Percentiles rank a stretch among this genome's conserved stretches.
These are phyloP conservation scores for Gossypium longicalyx DNA, from an alignment of 345 rosid species.

Conservation along the genomic window DNA sequence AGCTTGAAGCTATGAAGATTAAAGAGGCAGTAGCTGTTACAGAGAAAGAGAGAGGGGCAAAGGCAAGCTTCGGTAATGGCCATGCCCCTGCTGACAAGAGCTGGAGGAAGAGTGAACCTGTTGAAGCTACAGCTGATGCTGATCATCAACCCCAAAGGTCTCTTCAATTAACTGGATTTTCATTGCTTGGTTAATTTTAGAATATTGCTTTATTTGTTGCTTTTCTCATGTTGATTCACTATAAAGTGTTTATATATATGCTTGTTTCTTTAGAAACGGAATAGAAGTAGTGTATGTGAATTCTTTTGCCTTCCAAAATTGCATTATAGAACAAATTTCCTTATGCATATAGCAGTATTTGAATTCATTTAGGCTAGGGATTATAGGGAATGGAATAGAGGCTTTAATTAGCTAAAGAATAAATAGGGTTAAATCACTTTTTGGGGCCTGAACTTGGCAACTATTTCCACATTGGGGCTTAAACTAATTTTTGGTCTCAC, in stretches of 20 bases:
- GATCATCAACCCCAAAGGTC: slow-evolving; percentile 24
- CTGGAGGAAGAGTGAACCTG: slow-evolving; percentile 57
- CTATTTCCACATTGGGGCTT: too few species aligned
- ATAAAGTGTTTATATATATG: not conserved
- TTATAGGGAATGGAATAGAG: not conserved
- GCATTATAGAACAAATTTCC: not conserved
- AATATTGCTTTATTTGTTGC: slow-evolving; percentile 14
- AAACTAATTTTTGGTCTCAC: too few species aligned
- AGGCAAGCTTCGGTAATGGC: slow-evolving; percentile 39
- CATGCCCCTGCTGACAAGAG: slow-evolving; percentile 28
- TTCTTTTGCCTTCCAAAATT: not conserved
- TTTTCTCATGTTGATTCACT: too few species aligned
- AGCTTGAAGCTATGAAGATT: slow-evolving; percentile 50
- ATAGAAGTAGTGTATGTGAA: not conserved
- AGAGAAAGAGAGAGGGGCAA: slow-evolving; percentile 44
- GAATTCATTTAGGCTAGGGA: not conserved
- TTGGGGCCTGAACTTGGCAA: too few species aligned
- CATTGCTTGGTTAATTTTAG: slow-evolving; percentile 13
- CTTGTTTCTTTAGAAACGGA: not conserved
- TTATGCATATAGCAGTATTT: not conserved
- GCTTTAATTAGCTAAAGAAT: not conserved
- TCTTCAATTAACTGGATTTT: slow-evolving; percentile 20
- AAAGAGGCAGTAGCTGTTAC: slow-evolving; percentile 29
- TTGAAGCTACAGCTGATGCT: slow-evolving; percentile 15
- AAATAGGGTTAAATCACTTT: not conserved